phyloP scores from a whole-genome alignment of 2,329 filamentous ascomycete genomes.

The Cladosporium austrohemisphaericum region DNA sequence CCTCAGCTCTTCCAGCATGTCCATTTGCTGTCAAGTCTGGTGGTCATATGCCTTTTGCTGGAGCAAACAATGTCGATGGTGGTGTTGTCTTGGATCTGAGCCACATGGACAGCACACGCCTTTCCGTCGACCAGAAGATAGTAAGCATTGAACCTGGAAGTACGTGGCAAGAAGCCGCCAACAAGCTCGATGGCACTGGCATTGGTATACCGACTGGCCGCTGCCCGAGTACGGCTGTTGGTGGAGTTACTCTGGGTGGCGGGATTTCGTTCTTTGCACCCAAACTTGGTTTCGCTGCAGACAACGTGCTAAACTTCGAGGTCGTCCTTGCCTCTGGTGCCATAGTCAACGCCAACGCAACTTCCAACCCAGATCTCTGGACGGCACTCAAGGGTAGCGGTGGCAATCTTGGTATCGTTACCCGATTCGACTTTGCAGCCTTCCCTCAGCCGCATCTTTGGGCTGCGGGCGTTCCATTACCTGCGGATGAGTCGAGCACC shows the following conservation, averaged over 20 bases:
- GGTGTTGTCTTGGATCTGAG: constrained; percentile 44
- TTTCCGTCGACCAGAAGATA: constrained; percentile 33
- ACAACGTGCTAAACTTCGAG: constrained; percentile 29
- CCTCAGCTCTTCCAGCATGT: constrained; percentile 15
- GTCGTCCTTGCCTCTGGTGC: constrained; percentile 25
- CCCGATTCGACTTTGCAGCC: constrained; percentile 21
- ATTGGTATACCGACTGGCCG: constrained; percentile 46
- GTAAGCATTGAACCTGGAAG: constrained; percentile 46
- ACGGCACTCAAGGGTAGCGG: constrained; percentile 25
- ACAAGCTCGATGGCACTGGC: constrained; percentile 37
- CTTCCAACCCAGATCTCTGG: constrained; percentile 24
- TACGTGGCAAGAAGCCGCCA: constrained; percentile 45
- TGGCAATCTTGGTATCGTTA: constrained; percentile 31
- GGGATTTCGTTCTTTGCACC: constrained; percentile 30
- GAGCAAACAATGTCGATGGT: constrained; percentile 21
- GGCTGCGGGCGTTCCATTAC: not conserved
- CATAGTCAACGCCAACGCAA: constrained; percentile 23
- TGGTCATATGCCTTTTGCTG: constrained; percentile 23
- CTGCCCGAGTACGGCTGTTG: constrained; percentile 32
- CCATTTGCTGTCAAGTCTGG: constrained; percentile 29
- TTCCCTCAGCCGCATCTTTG: constrained; percentile 4
- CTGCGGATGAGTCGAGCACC: constrained; percentile 5
- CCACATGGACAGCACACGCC: constrained; percentile 35
- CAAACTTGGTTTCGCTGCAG: constrained; percentile 28
- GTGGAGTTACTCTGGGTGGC: constrained; percentile 29